phyloP scores from a whole-genome alignment of 2,329 filamentous ascomycete species.

The Fusarium sublunatum region DNA sequence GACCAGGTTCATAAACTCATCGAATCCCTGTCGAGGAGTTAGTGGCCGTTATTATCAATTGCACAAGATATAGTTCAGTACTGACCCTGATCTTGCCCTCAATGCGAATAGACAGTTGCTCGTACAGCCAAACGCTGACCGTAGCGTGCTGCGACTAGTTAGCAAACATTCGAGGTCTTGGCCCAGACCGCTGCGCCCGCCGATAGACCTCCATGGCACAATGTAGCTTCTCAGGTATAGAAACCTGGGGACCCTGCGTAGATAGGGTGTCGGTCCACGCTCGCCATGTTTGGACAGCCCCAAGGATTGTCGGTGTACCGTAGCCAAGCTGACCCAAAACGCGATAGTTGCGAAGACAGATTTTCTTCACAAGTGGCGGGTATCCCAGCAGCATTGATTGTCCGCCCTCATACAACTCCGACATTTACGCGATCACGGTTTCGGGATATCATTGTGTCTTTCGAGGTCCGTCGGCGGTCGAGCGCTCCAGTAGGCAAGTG shows the following conservation, averaged over 20 bases:
- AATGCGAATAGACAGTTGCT: slow-evolving; percentile 93
- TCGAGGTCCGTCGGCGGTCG: slow-evolving; percentile 33
- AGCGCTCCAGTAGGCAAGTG: slow-evolving; percentile 9
- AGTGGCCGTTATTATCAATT: slow-evolving; percentile 3
- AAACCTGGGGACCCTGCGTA: background rate
- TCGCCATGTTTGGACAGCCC: background rate
- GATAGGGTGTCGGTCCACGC: background rate
- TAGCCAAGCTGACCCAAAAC: background rate
- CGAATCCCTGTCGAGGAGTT: slow-evolving; percentile 77
- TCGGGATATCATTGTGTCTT: slow-evolving; percentile 16
- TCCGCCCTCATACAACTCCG: background rate
- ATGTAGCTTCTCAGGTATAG: background rate
- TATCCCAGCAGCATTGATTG: background rate
- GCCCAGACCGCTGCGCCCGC: background rate
- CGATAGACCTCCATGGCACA: slow-evolving; percentile 7
- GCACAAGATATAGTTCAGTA: slow-evolving; percentile 17
- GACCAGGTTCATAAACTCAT: slow-evolving; percentile 99
- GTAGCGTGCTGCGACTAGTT: slow-evolving; percentile 71
- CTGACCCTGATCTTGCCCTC: slow-evolving; percentile 94
- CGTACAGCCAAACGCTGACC: slow-evolving; percentile 96
- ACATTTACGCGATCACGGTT: background rate
- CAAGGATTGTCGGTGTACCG: background rate
- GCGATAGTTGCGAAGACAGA: background rate
- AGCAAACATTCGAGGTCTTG: slow-evolving; percentile 23
- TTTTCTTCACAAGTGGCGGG: background rate